A percentile compares a stretch with the other conserved stretches of the same genome.
Evolutionary conservation across 768 basidiomycete species (phyloP).

Genomic region (Rhodotorula babjevae): DNA sequence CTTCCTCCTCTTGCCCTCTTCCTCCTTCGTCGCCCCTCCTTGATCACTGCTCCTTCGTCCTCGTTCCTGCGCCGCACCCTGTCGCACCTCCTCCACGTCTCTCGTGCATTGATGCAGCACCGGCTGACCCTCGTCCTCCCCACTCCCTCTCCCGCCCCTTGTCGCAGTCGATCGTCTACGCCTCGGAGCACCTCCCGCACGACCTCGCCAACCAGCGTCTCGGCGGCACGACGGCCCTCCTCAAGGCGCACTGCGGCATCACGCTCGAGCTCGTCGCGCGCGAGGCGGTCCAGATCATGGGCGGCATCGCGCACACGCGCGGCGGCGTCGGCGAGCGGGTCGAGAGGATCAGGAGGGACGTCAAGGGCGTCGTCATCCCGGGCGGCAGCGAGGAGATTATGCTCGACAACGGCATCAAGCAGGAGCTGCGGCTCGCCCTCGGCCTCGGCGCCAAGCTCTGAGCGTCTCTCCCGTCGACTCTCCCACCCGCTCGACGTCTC

Average conservation of each 20-base stretch:
- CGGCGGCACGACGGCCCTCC: slow-evolving; percentile 41
- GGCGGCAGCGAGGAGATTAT: slow-evolving; percentile 35
- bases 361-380: slow-evolving; percentile 38
- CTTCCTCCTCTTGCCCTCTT: too few relatives aligned
- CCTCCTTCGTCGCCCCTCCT: background rate
- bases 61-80: too few relatives aligned
- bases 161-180: slow-evolving; percentile 34
- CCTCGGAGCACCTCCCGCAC: slow-evolving; percentile 25
- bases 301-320: slow-evolving; percentile 40
- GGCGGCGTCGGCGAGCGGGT: slow-evolving; percentile 40
- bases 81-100: too few relatives aligned
- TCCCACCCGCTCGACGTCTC: too few relatives aligned
- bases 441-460: slow-evolving; percentile 38
- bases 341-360: slow-evolving; percentile 38
- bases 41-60: background rate
- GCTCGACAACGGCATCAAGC: slow-evolving; percentile 37
- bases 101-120: too few relatives aligned
- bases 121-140: too few relatives aligned
- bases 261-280: slow-evolving; percentile 35
- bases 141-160: too few relatives aligned
- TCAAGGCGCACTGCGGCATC: slow-evolving; percentile 38
- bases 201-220: slow-evolving; percentile 32
- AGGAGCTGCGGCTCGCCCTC: slow-evolving; percentile 25
- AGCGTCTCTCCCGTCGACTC: background rate
- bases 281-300: slow-evolving; percentile 41